Evolutionary conservation across 2,329 filamentous ascomycete genomes (phyloP), one percentile per base, ranked within the genome.

Genomic region (Penicillium sp.): DNA sequence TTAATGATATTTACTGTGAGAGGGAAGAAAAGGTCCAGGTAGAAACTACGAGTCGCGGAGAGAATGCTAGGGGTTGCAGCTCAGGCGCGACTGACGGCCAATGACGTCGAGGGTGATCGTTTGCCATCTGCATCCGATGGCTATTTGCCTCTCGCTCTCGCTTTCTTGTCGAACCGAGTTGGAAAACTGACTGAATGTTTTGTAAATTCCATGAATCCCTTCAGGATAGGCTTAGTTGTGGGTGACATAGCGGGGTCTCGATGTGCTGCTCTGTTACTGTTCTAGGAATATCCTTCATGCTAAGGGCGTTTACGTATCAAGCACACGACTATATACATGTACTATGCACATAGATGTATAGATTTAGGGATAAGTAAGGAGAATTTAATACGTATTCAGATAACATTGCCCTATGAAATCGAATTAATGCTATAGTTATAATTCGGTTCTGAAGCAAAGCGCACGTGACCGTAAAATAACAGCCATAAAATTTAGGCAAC

Each of bases 11-110:
- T 21, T 45, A 38, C 21, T 16, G 13, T 6, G 10, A 27, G n/a
- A 29, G 31, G 21, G 32, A 6, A n/a, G 9, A 23, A 38, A 25
- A 35, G 16, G n/a, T 7, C 25, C 3, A 42, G 25, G 25, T 38
- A 46, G 13, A 40, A 18, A 34, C 18, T 5, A 32, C n/a, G 8
- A n/a, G 6, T 18, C 21, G 5, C 8, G 34, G 25, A 37, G 21
- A 32, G 52, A 54, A 34, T 53, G 29, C 13, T 29, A 35, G 27
- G 42, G 32, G 9, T n/a, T 12, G 16, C 44, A 46, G 16, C n/a
- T 41, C 46, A 37, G 38, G 13, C 44, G 45, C 46, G 52, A 51
- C 52, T 54, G 52, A 54, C 52, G 52, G 18, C 42, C 47, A 46
- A 51, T 54, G 52, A 54, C 52, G 52, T 54, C 38, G 46, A 39